Evolutionary conservation across 2,329 filamentous ascomycete species (phyloP), one percentile per base, ranked within the genome.

Genomic region (Dactylella cylindrospora): DNA sequence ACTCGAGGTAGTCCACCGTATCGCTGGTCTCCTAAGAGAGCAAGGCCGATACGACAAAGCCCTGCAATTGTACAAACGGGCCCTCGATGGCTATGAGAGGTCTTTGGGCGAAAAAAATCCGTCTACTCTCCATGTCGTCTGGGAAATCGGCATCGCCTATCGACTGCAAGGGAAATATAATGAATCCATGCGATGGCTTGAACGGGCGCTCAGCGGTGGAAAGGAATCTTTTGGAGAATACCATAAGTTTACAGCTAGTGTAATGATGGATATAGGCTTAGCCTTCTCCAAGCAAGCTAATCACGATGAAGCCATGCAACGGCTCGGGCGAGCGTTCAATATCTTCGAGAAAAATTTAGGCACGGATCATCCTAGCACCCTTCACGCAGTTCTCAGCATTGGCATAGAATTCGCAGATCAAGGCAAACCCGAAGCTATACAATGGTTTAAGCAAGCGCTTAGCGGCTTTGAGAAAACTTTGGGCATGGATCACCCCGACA

Each of bases 61-160:
- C 15, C n/a, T n/a, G n/a, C n/a, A n/a, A n/a, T n/a, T n/a, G 44
- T 61, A 40, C 12, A 19, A 36, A 25, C 45, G 46, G 9, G 54
- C 54, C 9, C 23, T 61, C 2, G 35, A 20, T 22, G 47, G 49
- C 9, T 39, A 60, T 26, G 43, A 57, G 36, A 50, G 35, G 2
- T 35, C 33, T 10, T 10, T 57, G 4, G 57, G 57, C 12, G 17
- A 31, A 13, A 38, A 41, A 8, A 33, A 59, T 39, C 7, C 35
- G n/a, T 25, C 19, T 3, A 59, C 59, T 6, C 53, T 65, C 7
- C 43, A 40, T 2, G 51, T 32, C 35, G 31, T 64, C 35, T 29
- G 57, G 20, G 57, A 65, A 44, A 64, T 65, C 10, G 61, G 55
- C 17, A 15, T 35, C 5, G 50, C 45, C 20, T 65, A 49, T 32